Conservation (phyloP, 805 yeast genomes). For the Nakazawaea holstii region DNA sequence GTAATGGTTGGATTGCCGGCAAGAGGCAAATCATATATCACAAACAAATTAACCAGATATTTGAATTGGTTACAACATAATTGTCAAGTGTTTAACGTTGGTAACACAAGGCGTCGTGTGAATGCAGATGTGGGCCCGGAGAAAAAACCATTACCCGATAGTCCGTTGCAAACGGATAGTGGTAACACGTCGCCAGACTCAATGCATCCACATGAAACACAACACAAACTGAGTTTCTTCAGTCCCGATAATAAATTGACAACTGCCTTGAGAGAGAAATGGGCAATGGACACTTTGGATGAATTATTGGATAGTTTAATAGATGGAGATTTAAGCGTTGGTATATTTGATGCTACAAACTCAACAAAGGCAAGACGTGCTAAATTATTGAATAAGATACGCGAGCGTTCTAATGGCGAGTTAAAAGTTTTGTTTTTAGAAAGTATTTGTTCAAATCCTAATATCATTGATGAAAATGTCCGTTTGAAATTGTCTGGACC, state of each 20-base stretch:
- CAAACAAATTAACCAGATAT: constrained; percentile 85
- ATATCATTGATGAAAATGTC: constrained; percentile 77
- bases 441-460: constrained; percentile 77
- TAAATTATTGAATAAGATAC: constrained; percentile 51
- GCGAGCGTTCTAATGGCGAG: constrained; percentile 49
- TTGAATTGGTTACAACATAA: constrained; percentile 93
- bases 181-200: constrained; percentile 16
- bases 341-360: constrained; percentile 84
- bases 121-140: constrained; percentile 65
- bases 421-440: constrained; percentile 81
- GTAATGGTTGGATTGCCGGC: constrained; percentile 98
- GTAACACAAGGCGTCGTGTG: constrained; percentile 84
- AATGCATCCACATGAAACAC: constrained; percentile 7
- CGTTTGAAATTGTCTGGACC: constrained; percentile 88
- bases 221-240: constrained; percentile 80
- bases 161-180: constrained; percentile 16
- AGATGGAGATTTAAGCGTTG: constrained; percentile 83
- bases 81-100: constrained; percentile 89
- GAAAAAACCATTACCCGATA: constrained; percentile 52
- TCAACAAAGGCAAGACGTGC: constrained; percentile 63
- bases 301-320: constrained; percentile 76
- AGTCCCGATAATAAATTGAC: constrained; percentile 69
- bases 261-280: constrained; percentile 70
- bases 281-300: constrained; percentile 95
- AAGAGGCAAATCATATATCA: constrained; percentile 88